phyloP scores from a whole-genome alignment of 1,284 basidiomycete genomes.

The Sanghuangporus baumii region DNA sequence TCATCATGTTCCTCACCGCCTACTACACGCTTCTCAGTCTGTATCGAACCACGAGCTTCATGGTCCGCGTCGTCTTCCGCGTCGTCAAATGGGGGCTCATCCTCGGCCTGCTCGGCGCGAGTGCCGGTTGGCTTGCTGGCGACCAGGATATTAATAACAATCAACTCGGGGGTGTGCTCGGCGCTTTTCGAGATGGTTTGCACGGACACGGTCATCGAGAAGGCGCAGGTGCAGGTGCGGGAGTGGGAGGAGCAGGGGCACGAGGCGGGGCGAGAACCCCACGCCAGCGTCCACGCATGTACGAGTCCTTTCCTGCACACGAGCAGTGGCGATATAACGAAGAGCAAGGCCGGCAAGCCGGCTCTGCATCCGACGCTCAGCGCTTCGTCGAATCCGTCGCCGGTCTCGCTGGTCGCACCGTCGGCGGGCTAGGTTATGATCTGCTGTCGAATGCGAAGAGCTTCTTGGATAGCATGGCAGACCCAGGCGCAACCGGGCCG shows the following conservation, averaged over 20 bases:
- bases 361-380: conserved; percentile 30
- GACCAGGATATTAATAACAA: conserved; percentile 29
- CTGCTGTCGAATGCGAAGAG: conserved; percentile 20
- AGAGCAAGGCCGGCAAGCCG: conserved; percentile 23
- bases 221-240: neutral
- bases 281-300: conserved; percentile 43
- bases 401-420: conserved; percentile 29
- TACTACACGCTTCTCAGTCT: conserved; percentile 69
- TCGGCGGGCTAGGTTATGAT: conserved; percentile 26
- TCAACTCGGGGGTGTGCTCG: conserved; percentile 23
- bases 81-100: conserved; percentile 72
- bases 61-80: conserved; percentile 58
- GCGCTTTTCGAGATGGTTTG: neutral
- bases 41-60: conserved; percentile 71
- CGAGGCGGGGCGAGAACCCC: conserved; percentile 1
- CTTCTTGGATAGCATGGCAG: conserved; percentile 40
- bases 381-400: conserved; percentile 40
- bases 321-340: conserved; percentile 52
- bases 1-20: conserved; percentile 63
- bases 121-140: conserved; percentile 47
- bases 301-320: conserved; percentile 63
- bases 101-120: conserved; percentile 44
- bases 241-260: neutral
- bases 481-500: conserved; percentile 17
- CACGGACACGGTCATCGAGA: neutral